Evolutionary conservation across 1,284 basidiomycete genomes (phyloP).

Genomic region (Cutaneotrichosporon spelunceum): DNA sequence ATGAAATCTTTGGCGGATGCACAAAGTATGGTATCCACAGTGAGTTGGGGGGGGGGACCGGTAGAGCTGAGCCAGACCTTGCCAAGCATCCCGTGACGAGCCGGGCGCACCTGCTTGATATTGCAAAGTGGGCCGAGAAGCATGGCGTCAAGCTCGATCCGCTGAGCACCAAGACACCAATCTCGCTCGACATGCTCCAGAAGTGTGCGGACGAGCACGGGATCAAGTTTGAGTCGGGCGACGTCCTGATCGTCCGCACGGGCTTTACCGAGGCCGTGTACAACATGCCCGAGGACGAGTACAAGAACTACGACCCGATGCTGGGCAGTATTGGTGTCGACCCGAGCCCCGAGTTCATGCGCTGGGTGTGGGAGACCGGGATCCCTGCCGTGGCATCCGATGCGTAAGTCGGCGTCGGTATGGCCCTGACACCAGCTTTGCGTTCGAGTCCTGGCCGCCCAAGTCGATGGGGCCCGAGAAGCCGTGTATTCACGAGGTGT

Average conservation of each 20-base stretch:
- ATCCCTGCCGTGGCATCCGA: conserved; percentile 53
- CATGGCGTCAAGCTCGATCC: conserved; percentile 41
- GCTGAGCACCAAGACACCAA: conserved; percentile 31
- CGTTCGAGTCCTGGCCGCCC: conserved; percentile 37
- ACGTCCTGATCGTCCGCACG: conserved; percentile 49
- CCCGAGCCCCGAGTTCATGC: conserved; percentile 39
- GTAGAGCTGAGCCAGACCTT: conserved; percentile 12
- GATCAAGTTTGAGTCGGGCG: conserved; percentile 38
- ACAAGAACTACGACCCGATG: conserved; percentile 9
- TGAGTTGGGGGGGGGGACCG: conserved; percentile 7
- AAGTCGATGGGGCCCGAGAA: neutral
- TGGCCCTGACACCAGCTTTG: conserved; percentile 24
- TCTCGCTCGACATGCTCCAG: conserved; percentile 32
- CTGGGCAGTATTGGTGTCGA: conserved; percentile 31
- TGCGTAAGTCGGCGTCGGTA: conserved; percentile 16
- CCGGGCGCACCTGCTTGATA: conserved; percentile 24
- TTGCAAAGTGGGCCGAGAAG: conserved; percentile 33
- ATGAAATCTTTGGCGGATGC: conserved; percentile 5
- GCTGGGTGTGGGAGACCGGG: conserved; percentile 53
- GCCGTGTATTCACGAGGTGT: conserved; percentile 32
- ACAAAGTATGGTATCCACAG: conserved; percentile 17
- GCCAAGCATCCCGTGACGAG: conserved; percentile 21
- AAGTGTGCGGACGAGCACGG: conserved; percentile 33
- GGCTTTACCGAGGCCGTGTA: conserved; percentile 48
- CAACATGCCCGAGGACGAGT: conserved; percentile 4